Evolutionary conservation across 2,329 filamentous ascomycete genomes (phyloP).

Genomic region (Aspergillus brasiliensis): DNA sequence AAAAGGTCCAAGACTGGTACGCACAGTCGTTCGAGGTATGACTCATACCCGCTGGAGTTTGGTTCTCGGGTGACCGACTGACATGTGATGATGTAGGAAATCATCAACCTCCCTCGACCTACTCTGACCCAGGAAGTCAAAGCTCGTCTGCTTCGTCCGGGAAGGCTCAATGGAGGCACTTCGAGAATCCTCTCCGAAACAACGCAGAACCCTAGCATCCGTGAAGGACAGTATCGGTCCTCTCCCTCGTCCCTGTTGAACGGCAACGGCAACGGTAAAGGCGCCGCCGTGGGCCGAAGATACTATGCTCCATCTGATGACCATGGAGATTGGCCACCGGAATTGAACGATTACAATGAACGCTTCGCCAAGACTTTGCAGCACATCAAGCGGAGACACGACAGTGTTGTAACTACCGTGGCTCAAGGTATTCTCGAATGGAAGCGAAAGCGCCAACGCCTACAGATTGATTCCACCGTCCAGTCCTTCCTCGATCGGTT

Average conservation of each 20-base stretch:
- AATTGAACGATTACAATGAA: constrained; percentile 91
- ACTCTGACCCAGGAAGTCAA: constrained; percentile 73
- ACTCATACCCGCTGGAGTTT: constrained; percentile 20
- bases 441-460: constrained; percentile 91
- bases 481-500: constrained; percentile 98
- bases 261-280: constrained; percentile 54
- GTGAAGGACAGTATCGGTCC: constrained; percentile 75
- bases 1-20: constrained; percentile 96
- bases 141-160: constrained; percentile 67
- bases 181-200: constrained; percentile 75
- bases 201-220: constrained; percentile 86
- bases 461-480: constrained; percentile 98
- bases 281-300: constrained; percentile 58
- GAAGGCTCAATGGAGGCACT: constrained; percentile 56
- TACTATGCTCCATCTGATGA: constrained; percentile 96
- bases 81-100: constrained; percentile 62
- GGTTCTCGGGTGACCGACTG: constrained; percentile 5
- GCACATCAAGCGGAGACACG: constrained; percentile 92
- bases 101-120: constrained; percentile 81
- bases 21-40: constrained; percentile 97
- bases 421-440: constrained; percentile 98
- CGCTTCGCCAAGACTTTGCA: constrained; percentile 86
- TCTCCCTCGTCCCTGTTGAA: constrained; percentile 40
- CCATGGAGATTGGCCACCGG: constrained; percentile 84
- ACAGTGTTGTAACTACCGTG: constrained; percentile 96